A percentile compares a stretch with the other conserved stretches of the same genome.
phyloP scores from a whole-genome alignment of 352 stramenopile species.

The Pythium volutum region DNA sequence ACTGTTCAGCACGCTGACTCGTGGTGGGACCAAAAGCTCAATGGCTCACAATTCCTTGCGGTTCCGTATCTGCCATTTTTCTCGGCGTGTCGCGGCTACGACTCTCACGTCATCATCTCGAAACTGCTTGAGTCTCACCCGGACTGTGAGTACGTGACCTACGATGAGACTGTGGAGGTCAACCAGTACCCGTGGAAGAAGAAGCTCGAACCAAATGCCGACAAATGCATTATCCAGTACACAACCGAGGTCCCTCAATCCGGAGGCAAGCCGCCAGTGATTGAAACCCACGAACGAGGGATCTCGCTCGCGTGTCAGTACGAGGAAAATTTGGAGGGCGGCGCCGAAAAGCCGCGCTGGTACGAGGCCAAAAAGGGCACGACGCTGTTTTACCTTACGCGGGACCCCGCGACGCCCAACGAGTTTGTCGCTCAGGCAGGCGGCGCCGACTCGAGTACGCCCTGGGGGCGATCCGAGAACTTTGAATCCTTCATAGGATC shows the following conservation, averaged over 20 bases:
- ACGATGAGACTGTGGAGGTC: constrained; percentile 89
- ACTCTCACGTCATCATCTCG: constrained; percentile 90
- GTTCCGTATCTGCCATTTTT: constrained; percentile 96
- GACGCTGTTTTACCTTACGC: constrained; percentile 88
- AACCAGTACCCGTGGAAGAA: constrained; percentile 91
- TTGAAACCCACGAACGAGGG: constrained; percentile 43
- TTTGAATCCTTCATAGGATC: constrained; percentile 54
- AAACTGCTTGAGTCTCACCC: constrained; percentile 95
- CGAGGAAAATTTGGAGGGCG: constrained; percentile 81
- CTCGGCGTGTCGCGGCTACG: constrained; percentile 94
- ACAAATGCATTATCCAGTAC: constrained; percentile 74
- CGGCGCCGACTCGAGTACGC: constrained; percentile 2
- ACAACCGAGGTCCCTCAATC: constrained; percentile 28
- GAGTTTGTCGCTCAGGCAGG: constrained; percentile 46
- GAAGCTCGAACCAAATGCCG: constrained; percentile 71
- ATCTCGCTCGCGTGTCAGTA: constrained; percentile 90
- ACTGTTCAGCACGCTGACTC: constrained; percentile 42
- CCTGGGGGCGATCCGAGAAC: constrained; percentile 58
- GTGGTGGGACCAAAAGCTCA: constrained; percentile 79
- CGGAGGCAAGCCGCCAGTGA: constrained; percentile 7
- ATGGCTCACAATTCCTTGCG: constrained; percentile 63
- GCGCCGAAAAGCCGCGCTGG: constrained; percentile 79
- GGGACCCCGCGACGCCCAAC: constrained; percentile 54
- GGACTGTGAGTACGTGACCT: constrained; percentile 85
- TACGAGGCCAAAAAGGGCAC: constrained; percentile 80